Base-by-base conservation (phyloP, 805 yeast species). In the Clavispora fructus region DNA sequence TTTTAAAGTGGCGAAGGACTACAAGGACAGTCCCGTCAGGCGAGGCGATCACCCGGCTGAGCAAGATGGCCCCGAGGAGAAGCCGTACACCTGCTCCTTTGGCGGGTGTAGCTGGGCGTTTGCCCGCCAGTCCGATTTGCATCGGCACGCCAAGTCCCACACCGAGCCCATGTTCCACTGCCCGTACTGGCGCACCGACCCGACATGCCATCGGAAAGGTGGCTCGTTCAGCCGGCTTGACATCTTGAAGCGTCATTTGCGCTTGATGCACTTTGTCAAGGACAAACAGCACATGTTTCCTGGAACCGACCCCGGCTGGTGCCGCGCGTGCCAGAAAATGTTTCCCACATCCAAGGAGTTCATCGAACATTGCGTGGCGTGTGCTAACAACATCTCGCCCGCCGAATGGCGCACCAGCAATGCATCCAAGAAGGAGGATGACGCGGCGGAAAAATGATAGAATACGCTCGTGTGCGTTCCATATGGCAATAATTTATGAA, bases 151-250 rank as follows among this genome's bases (percentile, higher is more conserved):
- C 16, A 75, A 83, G 51, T 81, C 87, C 3, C 92, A 85, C 58
- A 72, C 74, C 38, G 73, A 77, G 42, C 91, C 91, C 3, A 74
- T 73, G 48, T 80, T 80, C 56, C 83, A 78, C 51, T 85, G 92
- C 59, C 92, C 92, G 3, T 85, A 74, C 64, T 84, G 87, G 86
- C 72, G 73, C 45, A 69, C 74, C 25, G 86, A 82, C 53, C 80
- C 83, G 4, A 77, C 85, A 7, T 85, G 91, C 60, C 94, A 85
- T 61, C 72, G 85, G 45, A 84, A 83, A 52, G 87, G 85, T 17
- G 91, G 92, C 13, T 78, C 87, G 0, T 86, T 86, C 64, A 81
- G 80, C 55, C 70, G 94, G 39, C 64, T 84, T 49, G 94, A 86
- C 57, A 91, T 86, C 28, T 67, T 85, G 51, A 85, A 85, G 53